Evolutionary conservation across 2,329 filamentous ascomycete genomes (phyloP).

Genomic region (Ilyonectria robusta): DNA sequence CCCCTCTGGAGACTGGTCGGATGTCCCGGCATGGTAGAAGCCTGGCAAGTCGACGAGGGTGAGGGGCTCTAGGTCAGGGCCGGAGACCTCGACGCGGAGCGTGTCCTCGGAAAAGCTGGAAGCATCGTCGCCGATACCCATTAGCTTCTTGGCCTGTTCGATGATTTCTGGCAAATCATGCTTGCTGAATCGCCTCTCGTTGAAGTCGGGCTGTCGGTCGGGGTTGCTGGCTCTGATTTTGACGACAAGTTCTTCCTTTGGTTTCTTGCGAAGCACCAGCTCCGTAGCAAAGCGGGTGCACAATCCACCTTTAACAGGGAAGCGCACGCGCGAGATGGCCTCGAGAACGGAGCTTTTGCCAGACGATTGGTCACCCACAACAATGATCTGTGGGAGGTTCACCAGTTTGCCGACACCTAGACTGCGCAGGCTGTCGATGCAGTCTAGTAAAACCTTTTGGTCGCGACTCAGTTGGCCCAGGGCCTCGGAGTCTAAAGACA

Average conservation of each 20-base stretch:
- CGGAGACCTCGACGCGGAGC: constrained; percentile 20
- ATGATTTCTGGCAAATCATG: constrained; percentile 53
- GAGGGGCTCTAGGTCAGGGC: constrained; percentile 17
- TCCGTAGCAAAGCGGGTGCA: constrained; percentile 77
- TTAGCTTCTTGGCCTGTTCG: constrained; percentile 58
- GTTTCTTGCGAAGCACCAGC: constrained; percentile 66
- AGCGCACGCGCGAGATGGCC: constrained; percentile 73
- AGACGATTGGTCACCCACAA: constrained; percentile 73
- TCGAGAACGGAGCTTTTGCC: constrained; percentile 78
- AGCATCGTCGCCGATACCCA: constrained; percentile 60
- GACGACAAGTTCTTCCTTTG: background rate
- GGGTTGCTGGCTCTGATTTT: background rate
- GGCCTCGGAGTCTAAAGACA: background rate
- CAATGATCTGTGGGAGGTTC: constrained; percentile 64
- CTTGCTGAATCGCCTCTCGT: constrained; percentile 9
- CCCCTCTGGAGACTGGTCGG: constrained; percentile 5
- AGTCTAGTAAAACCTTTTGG: background rate
- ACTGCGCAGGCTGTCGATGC: background rate
- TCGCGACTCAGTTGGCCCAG: background rate
- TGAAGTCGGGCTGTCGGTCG: background rate
- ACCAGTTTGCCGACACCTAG: constrained; percentile 50
- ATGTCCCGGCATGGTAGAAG: constrained; percentile 47
- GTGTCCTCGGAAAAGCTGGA: constrained; percentile 29
- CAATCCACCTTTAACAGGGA: constrained; percentile 70
- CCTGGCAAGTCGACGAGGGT: constrained; percentile 28